Percentiles rank a stretch among this genome's conserved stretches.
phyloP scores from a whole-genome alignment of 306 rosid genomes.

The Fagus sylvatica region DNA sequence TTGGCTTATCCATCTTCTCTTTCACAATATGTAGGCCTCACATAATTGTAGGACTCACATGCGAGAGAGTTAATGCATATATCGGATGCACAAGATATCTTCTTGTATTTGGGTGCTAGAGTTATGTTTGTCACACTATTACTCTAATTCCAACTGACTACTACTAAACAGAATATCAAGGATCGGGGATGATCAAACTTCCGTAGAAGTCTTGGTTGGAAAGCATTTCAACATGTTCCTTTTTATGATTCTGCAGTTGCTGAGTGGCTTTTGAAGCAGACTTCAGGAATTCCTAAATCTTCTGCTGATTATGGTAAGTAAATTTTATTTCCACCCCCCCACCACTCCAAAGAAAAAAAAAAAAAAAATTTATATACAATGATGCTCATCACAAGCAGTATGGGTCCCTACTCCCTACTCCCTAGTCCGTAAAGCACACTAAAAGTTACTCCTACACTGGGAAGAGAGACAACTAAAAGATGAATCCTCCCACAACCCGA shows the following conservation, averaged over 20 bases:
- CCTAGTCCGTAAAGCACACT: neutral
- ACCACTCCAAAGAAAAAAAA: too few relatives aligned
- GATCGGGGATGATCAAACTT: conserved; percentile 64
- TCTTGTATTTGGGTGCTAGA: too few relatives aligned
- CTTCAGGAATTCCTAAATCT: conserved; percentile 54
- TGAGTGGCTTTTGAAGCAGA: conserved; percentile 97
- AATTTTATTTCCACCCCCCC: neutral
- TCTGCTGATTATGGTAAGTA: neutral
- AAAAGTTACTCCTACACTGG: neutral
- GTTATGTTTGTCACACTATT: neutral
- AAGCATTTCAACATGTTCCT: conserved; percentile 89
- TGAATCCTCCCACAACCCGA: neutral
- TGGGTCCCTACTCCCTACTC: too few relatives aligned
- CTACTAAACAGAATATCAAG: conserved; percentile 70
- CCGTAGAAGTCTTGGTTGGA: conserved; percentile 86
- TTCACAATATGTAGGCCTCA: too few relatives aligned
- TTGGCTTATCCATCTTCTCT: too few relatives aligned
- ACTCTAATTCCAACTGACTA: conserved; percentile 18
- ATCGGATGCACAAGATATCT: too few relatives aligned
- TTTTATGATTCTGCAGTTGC: conserved; percentile 91
- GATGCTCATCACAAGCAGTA: too few relatives aligned
- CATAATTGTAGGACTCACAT: too few relatives aligned
- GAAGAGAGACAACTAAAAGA: neutral
- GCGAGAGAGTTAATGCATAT: too few relatives aligned
- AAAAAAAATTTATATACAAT: too few relatives aligned